Conservation (phyloP, 805 yeast genomes). For the Ogataea populi-albae region DNA sequence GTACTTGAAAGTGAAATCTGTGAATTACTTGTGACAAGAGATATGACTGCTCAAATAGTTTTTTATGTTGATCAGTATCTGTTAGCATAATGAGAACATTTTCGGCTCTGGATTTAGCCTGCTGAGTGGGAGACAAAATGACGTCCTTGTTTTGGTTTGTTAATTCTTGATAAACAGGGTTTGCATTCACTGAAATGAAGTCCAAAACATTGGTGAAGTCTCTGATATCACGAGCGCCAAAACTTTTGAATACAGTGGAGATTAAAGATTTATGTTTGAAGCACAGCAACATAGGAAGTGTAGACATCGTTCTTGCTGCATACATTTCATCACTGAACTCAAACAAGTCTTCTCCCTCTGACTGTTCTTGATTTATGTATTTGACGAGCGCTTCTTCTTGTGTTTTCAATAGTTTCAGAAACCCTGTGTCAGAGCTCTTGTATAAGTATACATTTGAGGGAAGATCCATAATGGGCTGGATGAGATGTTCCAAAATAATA, state of each 20-base stretch:
- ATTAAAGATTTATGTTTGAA: slow-evolving; percentile 55
- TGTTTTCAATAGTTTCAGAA: slow-evolving; percentile 36
- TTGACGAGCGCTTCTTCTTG: slow-evolving; percentile 42
- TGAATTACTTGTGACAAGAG: slow-evolving; percentile 44
- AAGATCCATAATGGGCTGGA: slow-evolving; percentile 57
- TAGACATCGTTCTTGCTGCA: slow-evolving; percentile 50
- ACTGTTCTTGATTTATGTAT: slow-evolving; percentile 41
- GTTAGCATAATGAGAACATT: slow-evolving; percentile 47
- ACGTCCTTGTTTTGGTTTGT: slow-evolving; percentile 35
- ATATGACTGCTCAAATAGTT: slow-evolving; percentile 19
- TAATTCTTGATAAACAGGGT: slow-evolving; percentile 54
- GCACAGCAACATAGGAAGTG: slow-evolving; percentile 59
- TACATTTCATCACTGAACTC: slow-evolving; percentile 45
- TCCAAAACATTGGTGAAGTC: slow-evolving; percentile 43
- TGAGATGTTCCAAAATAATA: slow-evolving; percentile 54
- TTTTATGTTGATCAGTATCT: slow-evolving; percentile 37
- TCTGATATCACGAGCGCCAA: slow-evolving; percentile 63
- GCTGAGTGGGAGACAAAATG: slow-evolving; percentile 35
- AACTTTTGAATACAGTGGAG: slow-evolving; percentile 55
- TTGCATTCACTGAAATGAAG: slow-evolving; percentile 48
- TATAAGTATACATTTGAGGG: slow-evolving; percentile 54
- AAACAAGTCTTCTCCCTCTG: slow-evolving; percentile 14
- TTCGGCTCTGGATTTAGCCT: slow-evolving; percentile 36
- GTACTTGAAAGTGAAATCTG: slow-evolving; percentile 39
- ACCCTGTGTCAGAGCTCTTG: slow-evolving; percentile 45